Evolutionary conservation across 2,329 filamentous ascomycete species (phyloP), one percentile per base, ranked within the genome.

Genomic region (Penicillium sp.): DNA sequence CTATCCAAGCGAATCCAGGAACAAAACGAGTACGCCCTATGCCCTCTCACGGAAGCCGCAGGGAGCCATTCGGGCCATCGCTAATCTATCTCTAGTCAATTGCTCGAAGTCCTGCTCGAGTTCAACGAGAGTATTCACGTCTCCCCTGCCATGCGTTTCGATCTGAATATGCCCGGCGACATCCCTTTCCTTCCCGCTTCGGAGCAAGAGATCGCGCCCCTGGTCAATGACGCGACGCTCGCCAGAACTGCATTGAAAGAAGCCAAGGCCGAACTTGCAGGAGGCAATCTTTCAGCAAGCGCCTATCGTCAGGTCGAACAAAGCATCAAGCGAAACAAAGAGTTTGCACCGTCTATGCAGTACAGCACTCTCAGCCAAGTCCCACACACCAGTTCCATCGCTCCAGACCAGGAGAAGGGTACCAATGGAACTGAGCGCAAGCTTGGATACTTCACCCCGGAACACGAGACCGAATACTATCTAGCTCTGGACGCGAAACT

Each of bases 21-120:
- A 64, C 88, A 96, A 74, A 96, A 96, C 63, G 92, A 97, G 92
- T 96, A 81, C 65, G 86, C 41, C 10, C 18, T 20, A 38, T 9
- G 16, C 20, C 18, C 24, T 41, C 22, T 38, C 38, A 24, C 27
- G 33, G 42, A 13, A 22, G 25, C 33, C 16, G 28, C 11, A 20
- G 16, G 27, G 9, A 18, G 8, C 20, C 16, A 16, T 35, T 41
- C 33, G 30, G 36, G 39, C 20, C 14, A 28, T 38, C 45, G 48
- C 50, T 61, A 48, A 61, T 30, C 44, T n/a, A 28, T 44, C 10
- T 63, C 41, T 63, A 96, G 92, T 71, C 91, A 92, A 70, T 76
- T 97, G 30, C 83, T 96, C 48, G 92, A 97, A 63, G 76, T 96
- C 10, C 83, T 97, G 30, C 80, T 95, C 55, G 92, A 96, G 66